Conservation (phyloP, 208 protist genomes). For the Wallacemonas sp. region DNA sequence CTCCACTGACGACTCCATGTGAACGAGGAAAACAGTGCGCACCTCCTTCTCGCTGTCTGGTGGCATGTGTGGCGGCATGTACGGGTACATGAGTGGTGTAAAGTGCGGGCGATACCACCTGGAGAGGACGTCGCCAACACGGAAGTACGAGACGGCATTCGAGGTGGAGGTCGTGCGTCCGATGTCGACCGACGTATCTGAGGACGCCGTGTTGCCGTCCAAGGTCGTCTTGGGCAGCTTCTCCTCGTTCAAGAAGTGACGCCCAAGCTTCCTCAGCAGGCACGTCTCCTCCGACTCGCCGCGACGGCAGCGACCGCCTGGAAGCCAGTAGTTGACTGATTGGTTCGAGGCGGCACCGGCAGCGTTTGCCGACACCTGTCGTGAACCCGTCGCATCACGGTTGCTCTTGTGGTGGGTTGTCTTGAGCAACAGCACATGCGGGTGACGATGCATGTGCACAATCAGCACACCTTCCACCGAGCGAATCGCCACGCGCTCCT, state of each 20-base stretch:
- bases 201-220: neutral
- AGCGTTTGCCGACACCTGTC: slow-evolving; percentile 20
- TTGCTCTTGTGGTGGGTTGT: slow-evolving; percentile 10
- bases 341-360: slow-evolving; percentile 39
- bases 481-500: slow-evolving; percentile 74
- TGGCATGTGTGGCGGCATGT: slow-evolving; percentile 88
- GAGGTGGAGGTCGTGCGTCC: neutral
- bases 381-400: slow-evolving; percentile 4
- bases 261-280: slow-evolving; percentile 76
- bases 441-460: slow-evolving; percentile 92
- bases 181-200: slow-evolving; percentile 38
- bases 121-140: slow-evolving; percentile 73
- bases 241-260: slow-evolving; percentile 65
- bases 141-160: slow-evolving; percentile 49
- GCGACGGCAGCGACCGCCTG: slow-evolving; percentile 71
- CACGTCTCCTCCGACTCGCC: slow-evolving; percentile 73
- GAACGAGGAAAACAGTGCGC: slow-evolving; percentile 83
- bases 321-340: slow-evolving; percentile 61
- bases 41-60: slow-evolving; percentile 77
- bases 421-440: slow-evolving; percentile 91
- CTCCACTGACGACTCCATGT: slow-evolving; percentile 67
- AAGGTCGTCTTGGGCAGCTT: slow-evolving; percentile 26
- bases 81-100: slow-evolving; percentile 91
- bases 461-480: slow-evolving; percentile 92
- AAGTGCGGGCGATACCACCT: slow-evolving; percentile 89